Evolutionary conservation across 2,329 filamentous ascomycete species (phyloP), one percentile per base, ranked within the genome.

Genomic region (Cladosporium sp.): DNA sequence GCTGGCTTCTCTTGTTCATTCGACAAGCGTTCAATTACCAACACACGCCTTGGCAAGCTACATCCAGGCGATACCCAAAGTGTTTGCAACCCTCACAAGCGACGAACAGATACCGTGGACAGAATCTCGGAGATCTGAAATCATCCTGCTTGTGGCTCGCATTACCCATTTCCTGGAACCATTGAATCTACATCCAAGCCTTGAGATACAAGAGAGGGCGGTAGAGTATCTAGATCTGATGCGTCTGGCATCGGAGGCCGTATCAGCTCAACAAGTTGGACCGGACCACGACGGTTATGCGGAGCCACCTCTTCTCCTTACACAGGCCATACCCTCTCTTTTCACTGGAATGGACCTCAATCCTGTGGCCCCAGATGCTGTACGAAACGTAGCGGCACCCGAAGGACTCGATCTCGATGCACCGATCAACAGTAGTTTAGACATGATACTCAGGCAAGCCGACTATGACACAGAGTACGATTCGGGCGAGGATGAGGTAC

Each of bases 141-240:
- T 91, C 37, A 88, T 90, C 10, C 84, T 98, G 3, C 82, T 96
- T 28, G 88, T 96, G 78, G 90, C 91, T 31, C 88, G 93, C 1
- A 88, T 97, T 7, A 86, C 96, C 23, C 87, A 95, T 75, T 90
- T 91, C 57, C 81, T 97, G 26, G 93, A 98, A 72, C 86, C 89
- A 0, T 79, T 98, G 18, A 88, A 89, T 0, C 83, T 89, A 49
- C 92, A 98, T 76, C 93, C 94, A 0, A 92, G 89, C 72, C 83
- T 99, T 1, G 95, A 99, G 75, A 93, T 99, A 3, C 95, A 99
- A 78, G 95, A 98, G 77, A 88, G 95, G 65, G 90, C 93, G 3
- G 93, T 97, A 1, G 93, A 97, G 75, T 96, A 97, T 72, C 85
- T 93, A 0, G 95, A 99, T 75, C 83, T 98, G 14, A 86, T 98